phyloP scores from a whole-genome alignment of 2,329 filamentous ascomycete species.

The Chrysosporium keratinophilum region DNA sequence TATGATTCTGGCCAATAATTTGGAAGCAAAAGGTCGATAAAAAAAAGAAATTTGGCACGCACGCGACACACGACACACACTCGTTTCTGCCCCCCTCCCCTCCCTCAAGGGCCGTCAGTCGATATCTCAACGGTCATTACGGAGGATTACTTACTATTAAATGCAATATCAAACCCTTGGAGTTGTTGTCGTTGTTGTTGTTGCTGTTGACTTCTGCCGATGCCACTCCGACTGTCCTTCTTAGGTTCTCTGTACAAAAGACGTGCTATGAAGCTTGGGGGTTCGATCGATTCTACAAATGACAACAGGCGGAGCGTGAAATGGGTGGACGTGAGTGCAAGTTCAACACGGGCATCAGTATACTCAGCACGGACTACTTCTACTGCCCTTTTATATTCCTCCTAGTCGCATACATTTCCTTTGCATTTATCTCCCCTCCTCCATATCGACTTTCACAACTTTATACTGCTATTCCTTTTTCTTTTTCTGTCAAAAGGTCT shows the following conservation, averaged over 20 bases:
- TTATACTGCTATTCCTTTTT: neutral
- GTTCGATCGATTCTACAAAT: neutral
- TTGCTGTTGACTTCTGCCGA: conserved; percentile 5
- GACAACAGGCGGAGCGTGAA: conserved; percentile 26
- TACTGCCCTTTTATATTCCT: no score
- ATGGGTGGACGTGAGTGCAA: conserved; percentile 31
- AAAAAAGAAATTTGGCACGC: no score
- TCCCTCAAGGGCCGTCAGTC: no score
- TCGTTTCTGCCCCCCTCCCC: no score
- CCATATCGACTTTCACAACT: neutral
- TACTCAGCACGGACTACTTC: neutral
- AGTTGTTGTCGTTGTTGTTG: no score
- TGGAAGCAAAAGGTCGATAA: no score
- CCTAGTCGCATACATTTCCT: no score
- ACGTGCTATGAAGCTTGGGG: neutral
- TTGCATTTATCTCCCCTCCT: neutral
- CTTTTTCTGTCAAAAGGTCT: neutral
- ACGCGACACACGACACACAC: no score
- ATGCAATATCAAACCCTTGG: neutral
- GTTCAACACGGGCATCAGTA: neutral
- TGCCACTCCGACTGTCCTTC: conserved; percentile 4
- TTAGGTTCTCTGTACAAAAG: neutral
- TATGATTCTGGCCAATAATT: no score
- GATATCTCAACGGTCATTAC: no score
- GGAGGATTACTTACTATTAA: neutral